A percentile compares a stretch with the other conserved stretches of the same genome.
These are phyloP conservation scores for Clavispora asparagi DNA, from an alignment of 805 yeast genomes.

Conservation along the genomic window DNA sequence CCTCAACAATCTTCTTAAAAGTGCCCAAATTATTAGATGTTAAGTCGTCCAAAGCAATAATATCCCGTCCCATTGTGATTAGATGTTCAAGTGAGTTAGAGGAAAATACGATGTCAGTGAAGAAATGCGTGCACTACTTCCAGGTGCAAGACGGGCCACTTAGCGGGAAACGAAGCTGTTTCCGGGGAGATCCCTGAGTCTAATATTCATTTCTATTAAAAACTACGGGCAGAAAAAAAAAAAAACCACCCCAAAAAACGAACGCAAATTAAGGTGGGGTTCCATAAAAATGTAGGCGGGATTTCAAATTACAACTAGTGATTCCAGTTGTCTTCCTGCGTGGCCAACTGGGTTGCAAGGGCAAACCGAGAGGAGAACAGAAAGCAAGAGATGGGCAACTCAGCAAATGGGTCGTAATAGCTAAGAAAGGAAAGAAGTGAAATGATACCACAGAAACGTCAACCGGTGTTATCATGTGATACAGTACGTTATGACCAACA, in stretches of 20 bases:
- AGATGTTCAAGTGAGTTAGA: background rate
- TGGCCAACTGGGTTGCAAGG: too few relatives aligned
- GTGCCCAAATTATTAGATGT: constrained; percentile 57
- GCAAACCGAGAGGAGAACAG: too few relatives aligned
- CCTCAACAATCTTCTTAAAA: constrained; percentile 51
- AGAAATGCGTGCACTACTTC: background rate
- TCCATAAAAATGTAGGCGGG: too few relatives aligned
- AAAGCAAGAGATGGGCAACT: too few relatives aligned
- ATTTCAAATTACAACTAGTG: too few relatives aligned
- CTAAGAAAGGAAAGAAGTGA: background rate
- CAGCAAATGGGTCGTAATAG: too few relatives aligned
- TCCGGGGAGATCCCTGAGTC: too few relatives aligned
- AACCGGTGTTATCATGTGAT: background rate
- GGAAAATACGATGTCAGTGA: background rate
- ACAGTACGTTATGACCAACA: background rate
- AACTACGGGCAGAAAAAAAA: too few relatives aligned
- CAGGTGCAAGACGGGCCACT: background rate
- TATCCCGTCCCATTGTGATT: constrained; percentile 32
- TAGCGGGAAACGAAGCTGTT: background rate
- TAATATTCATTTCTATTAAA: too few relatives aligned
- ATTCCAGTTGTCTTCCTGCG: background rate
- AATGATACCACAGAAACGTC: background rate
- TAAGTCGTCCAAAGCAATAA: constrained; percentile 51
- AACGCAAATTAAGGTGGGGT: too few relatives aligned
- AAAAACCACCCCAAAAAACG: too few relatives aligned